Evolutionary conservation across 1,284 basidiomycete genomes (phyloP).

Genomic region (Ganoderma lingzhi): DNA sequence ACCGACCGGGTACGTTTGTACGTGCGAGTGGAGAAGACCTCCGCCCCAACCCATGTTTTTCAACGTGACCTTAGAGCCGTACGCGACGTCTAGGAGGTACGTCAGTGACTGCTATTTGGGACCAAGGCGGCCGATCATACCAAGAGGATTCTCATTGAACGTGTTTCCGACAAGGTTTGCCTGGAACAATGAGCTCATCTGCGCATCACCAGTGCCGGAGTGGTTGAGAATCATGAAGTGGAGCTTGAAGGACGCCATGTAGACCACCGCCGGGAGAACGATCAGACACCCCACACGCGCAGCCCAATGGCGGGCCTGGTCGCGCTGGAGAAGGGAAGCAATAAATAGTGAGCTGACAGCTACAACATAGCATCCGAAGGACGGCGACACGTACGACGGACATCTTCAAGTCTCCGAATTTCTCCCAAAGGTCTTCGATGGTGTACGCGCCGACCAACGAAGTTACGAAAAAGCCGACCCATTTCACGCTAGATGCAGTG

Average conservation of each 20-base stretch:
- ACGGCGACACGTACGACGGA: constrained; percentile 67
- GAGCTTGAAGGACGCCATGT: constrained; percentile 94
- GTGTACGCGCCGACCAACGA: constrained; percentile 96
- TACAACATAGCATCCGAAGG: constrained; percentile 18
- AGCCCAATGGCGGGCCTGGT: constrained; percentile 92
- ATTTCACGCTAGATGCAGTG: constrained; percentile 80
- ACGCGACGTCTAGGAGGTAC: constrained; percentile 76
- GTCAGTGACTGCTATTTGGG: background rate
- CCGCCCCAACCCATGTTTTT: constrained; percentile 99
- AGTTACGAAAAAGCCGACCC: constrained; percentile 96
- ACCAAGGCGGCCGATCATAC: constrained; percentile 47
- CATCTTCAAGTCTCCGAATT: constrained; percentile 97
- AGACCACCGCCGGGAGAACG: constrained; percentile 89
- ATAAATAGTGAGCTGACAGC: constrained; percentile 2
- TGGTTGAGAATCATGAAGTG: constrained; percentile 96
- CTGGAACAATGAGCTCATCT: constrained; percentile 99
- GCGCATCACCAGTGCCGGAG: constrained; percentile 95
- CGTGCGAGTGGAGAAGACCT: constrained; percentile 95
- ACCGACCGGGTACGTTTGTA: constrained; percentile 94
- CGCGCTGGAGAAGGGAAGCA: constrained; percentile 52
- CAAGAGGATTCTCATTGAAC: constrained; percentile 87
- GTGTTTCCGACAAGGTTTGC: constrained; percentile 96
- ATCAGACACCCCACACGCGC: constrained; percentile 91
- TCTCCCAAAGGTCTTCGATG: constrained; percentile 97
- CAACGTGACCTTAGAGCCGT: constrained; percentile 90